Base-by-base conservation (phyloP, 495 filamentous ascomycete genomes). In the Penicillium coffeae region DNA sequence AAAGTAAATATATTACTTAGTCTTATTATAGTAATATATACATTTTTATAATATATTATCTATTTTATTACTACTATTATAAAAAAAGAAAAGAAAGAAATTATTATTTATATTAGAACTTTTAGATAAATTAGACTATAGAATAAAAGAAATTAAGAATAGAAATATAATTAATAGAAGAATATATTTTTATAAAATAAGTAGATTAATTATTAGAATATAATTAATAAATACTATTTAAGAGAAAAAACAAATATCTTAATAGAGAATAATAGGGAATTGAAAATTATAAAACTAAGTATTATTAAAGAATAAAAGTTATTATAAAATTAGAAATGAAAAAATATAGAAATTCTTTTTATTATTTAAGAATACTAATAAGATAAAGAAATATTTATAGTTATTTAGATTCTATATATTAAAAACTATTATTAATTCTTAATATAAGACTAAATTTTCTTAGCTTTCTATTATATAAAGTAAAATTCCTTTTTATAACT, bases 111-210 rank as follows among this genome's bases (percentile, higher is more conserved):
- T 50, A 30, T 13, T 21, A 22, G 20, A 42, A 25, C 4, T 35
- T 20, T 21, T 22, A 54, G 22, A 30, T 30, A 30, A 30, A 46
- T 20, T 27, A 41, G 21, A 46, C 34, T 33, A 21, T 36, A 30
- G n/a, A 30, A 34, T 47, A 10, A 9, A 40, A 1, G 25, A 48
- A 18, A 37, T 41, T 45, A 21, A 10, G 10, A 4, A 30, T 5
- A 30, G 10, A 30, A 30, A 10, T 5, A 10, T 30, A 5, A 5
- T 37, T 37, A 6, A 3, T 37, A 7, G n/a, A 37, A 6, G 6
- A 14, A 7, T 37, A 14, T 14, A 37, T 10, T 10, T 20, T 39
- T 18, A 16, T 39, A 39, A 20, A 39, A 5, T 39, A 39, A 18
- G 4, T 39, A 18, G 4, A 5, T 37, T 39, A 18, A 39, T 39